Conservation (phyloP, 148 eudicot genomes). For the Oxyria digyna region DNA sequence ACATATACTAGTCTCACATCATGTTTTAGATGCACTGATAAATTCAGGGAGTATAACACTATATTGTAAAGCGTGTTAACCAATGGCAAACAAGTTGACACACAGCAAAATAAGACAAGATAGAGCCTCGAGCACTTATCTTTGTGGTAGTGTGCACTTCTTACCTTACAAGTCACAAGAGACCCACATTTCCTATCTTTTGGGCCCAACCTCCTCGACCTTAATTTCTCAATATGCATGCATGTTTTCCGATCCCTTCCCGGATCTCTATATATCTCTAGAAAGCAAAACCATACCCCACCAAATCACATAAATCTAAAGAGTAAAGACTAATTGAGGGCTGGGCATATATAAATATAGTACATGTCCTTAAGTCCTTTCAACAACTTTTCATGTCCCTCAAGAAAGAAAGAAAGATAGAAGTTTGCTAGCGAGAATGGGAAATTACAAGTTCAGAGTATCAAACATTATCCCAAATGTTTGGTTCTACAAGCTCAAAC, state of each 20-base stretch:
- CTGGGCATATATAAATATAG: too few relatives aligned
- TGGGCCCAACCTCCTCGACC: not conserved
- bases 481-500: slow-evolving; percentile 46
- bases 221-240: too few relatives aligned
- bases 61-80: too few relatives aligned
- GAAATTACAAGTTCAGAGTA: slow-evolving; percentile 14
- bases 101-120: too few relatives aligned
- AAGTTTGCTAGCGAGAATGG: not conserved
- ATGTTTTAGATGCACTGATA: too few relatives aligned
- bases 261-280: not conserved
- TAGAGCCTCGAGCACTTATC: too few relatives aligned
- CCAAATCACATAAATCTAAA: not conserved
- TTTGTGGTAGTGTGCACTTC: too few relatives aligned
- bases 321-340: not conserved
- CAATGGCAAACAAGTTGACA: too few relatives aligned
- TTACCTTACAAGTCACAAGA: too few relatives aligned
- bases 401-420: not conserved
- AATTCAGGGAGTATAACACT: too few relatives aligned
- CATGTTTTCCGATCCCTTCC: not conserved
- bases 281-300: not conserved
- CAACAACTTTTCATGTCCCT: not conserved
- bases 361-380: too few relatives aligned
- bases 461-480: slow-evolving; percentile 47
- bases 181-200: not conserved
- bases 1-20: too few relatives aligned